Evolutionary conservation across 306 rosid species (phyloP).

Genomic region (Senna siamea): DNA sequence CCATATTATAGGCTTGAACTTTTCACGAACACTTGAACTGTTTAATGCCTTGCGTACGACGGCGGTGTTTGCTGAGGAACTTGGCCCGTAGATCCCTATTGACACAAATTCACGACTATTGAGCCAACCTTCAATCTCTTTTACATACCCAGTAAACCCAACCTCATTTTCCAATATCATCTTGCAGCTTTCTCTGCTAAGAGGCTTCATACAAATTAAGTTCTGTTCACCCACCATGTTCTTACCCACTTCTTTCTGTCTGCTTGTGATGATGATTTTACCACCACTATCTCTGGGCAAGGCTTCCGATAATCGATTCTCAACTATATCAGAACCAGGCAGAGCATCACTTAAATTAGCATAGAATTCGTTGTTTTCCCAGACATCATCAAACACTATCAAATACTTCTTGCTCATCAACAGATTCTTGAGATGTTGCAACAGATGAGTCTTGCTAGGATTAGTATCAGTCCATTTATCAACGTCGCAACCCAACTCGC

Average conservation of each 20-base stretch:
- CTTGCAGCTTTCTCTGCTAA: neutral
- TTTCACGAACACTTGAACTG: neutral
- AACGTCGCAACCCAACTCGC: neutral
- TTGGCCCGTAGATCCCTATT: neutral
- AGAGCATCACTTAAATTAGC: neutral
- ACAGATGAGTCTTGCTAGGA: neutral
- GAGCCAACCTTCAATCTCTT: neutral
- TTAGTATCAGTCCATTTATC: neutral
- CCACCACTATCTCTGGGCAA: slow-evolving; percentile 15
- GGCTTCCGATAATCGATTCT: neutral
- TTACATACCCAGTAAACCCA: too few species aligned
- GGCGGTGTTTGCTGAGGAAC: neutral
- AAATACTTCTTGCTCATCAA: neutral
- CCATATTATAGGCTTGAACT: neutral
- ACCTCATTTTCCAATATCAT: neutral
- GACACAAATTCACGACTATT: neutral
- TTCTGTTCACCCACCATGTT: neutral
- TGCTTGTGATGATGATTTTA: slow-evolving; percentile 18
- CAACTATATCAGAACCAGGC: too few species aligned
- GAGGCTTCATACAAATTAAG: neutral
- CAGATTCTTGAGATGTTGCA: neutral
- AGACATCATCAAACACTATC: neutral
- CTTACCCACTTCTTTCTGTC: neutral
- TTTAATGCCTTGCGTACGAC: neutral
- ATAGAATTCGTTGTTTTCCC: neutral